These are phyloP conservation scores for Trypanosoma conorhini DNA, from an alignment of 208 protist genomes.

Conservation along the genomic window DNA sequence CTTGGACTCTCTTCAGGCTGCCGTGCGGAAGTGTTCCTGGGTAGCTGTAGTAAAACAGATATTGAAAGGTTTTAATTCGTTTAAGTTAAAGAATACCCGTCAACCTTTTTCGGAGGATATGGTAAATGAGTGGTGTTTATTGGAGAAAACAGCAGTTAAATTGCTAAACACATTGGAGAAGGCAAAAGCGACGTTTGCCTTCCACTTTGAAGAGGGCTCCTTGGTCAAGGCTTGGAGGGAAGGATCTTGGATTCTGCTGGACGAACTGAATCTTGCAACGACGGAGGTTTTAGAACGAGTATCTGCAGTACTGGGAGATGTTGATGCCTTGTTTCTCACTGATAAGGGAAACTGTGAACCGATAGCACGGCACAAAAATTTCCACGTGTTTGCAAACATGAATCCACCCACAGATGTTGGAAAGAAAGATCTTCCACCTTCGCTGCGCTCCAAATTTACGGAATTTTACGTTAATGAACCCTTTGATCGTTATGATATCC, in stretches of 20 bases:
- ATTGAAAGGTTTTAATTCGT: conserved; percentile 72
- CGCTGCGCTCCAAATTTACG: conserved; percentile 96
- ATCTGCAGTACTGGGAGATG: conserved; percentile 94
- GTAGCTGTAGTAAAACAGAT: conserved; percentile 63
- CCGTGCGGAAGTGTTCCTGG: conserved; percentile 67
- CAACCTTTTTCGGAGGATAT: conserved; percentile 32
- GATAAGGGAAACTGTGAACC: conserved; percentile 68
- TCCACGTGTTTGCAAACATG: conserved; percentile 99
- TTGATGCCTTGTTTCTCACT: conserved; percentile 80
- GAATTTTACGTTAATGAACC: conserved; percentile 99
- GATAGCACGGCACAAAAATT: conserved; percentile 95
- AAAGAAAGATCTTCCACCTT: conserved; percentile 98
- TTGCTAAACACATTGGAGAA: conserved; percentile 56
- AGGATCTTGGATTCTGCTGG: conserved; percentile 99
- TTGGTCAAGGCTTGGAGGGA: conserved; percentile 96
- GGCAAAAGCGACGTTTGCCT: conserved; percentile 93
- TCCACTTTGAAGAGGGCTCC: conserved; percentile 98
- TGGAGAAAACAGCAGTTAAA: conserved; percentile 52
- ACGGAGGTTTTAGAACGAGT: conserved; percentile 97
- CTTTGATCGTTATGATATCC: conserved; percentile 94
- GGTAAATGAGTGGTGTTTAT: conserved; percentile 50
- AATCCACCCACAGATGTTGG: conserved; percentile 99
- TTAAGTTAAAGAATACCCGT: conserved; percentile 53
- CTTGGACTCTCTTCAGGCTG: conserved; percentile 61
- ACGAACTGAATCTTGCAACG: conserved; percentile 99